Base-by-base conservation (phyloP, 306 rosid species). In the Alnus rubra region DNA sequence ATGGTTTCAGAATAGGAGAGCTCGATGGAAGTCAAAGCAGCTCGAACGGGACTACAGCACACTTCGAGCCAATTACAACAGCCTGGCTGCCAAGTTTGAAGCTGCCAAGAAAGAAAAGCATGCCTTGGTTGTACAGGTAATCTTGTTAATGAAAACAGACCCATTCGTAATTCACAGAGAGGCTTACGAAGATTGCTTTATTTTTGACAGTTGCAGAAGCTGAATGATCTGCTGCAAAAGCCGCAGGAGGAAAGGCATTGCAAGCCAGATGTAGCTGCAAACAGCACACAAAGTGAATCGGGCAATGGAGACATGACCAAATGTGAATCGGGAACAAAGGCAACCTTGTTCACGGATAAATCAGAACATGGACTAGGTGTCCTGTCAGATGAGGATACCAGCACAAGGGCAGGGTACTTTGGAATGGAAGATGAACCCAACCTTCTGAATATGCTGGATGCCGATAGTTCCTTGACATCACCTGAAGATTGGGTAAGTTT, bases 1-100 rank as follows among this genome's bases (percentile, higher is more conserved):
- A 23, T 95, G 99, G 97, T 95, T 95, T 75, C 99, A 93, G 88
- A 95, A 95, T 81, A 95, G 90, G 86, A 80, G 98, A 76, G 98
- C 98, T 75, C 88, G 97, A 31, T 92, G 95, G 95, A 94, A 92
- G 84, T 93, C 97, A 44, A 95, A 91, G 92, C 92, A 88, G 77
- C 92, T 95, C 2, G 94, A 93, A 78, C 73, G 85, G 63, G 96
- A 93, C 30, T 93, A 76, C 75, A 69, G 19, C 69, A 67, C 83
- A 28, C 85, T 95, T 58, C 85, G 74, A 78, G 56, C 84, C 79
- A 84, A 86, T 85, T 93, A 88, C 78, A 88, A 84, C 67, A 74
- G 0, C 69, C 69, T 95, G 79, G 92, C 89, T 52, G 91, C 97
- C 37, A 58, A 56, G 63, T 93, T 82, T 75, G 96, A 93, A 37